Percentiles rank a stretch among this genome's conserved stretches.
Conservation (phyloP, 164 flowering plant genomes). For the Aristolochia contorta region DNA sequence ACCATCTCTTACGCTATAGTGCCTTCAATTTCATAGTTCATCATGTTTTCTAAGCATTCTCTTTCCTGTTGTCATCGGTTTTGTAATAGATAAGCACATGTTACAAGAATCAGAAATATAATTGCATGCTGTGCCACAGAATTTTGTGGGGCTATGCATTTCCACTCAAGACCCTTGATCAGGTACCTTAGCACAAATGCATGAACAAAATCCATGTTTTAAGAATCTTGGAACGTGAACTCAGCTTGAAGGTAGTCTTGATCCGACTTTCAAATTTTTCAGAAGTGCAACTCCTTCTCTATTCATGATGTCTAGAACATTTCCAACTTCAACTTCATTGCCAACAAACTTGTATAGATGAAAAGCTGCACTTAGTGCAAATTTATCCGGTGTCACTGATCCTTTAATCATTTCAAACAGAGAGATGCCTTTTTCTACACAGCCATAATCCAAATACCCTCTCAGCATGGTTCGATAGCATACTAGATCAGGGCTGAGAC, state of each 20-base stretch:
- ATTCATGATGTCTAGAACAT: conserved; percentile 47
- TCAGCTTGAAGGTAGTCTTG: not conserved
- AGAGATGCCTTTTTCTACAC: conserved; percentile 46
- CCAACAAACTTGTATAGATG: conserved; percentile 51
- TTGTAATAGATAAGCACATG: no score
- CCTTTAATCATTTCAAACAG: conserved; percentile 39
- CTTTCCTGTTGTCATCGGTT: no score
- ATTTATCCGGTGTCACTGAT: conserved; percentile 37
- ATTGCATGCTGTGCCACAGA: no score
- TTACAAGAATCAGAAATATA: no score
- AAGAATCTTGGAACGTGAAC: no score
- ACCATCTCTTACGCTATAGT: no score
- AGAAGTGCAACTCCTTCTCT: conserved; percentile 32
- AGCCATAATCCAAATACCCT: conserved; percentile 62
- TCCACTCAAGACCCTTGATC: no score
- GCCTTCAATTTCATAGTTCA: no score
- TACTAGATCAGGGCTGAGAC: conserved; percentile 47
- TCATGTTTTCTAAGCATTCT: no score
- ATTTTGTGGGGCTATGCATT: no score
- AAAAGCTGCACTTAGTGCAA: conserved; percentile 63
- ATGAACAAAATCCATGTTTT: no score
- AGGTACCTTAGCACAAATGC: no score
- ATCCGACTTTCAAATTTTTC: conserved; percentile 44
- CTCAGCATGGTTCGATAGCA: conserved; percentile 49
- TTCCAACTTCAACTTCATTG: conserved; percentile 31